phyloP scores from a whole-genome alignment of 805 yeast genomes.

The Metschnikowia picachoensis region DNA sequence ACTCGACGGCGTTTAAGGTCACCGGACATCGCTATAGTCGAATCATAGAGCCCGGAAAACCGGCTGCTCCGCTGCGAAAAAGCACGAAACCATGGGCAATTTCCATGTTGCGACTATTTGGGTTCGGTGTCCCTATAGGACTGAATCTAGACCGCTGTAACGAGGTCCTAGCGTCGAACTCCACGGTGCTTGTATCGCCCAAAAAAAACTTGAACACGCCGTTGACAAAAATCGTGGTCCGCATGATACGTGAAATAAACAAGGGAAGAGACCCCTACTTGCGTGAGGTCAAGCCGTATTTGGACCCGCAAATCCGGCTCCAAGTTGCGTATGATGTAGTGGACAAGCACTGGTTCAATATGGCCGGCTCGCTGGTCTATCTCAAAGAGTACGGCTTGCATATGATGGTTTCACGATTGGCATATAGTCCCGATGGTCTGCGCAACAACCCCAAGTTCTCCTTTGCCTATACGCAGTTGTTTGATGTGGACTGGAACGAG shows the following conservation, averaged over 20 bases:
- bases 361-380: conserved; percentile 23
- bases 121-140: not conserved
- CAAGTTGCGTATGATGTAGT: conserved; percentile 6
- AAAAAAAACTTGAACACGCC: conserved; percentile 2
- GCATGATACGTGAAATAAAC: conserved; percentile 9
- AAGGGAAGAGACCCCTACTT: conserved; percentile 7
- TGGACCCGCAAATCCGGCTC: conserved; percentile 11
- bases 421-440: conserved; percentile 16
- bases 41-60: not conserved
- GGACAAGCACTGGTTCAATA: conserved; percentile 18
- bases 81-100: not conserved
- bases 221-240: not conserved
- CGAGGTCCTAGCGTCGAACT: conserved; percentile 1
- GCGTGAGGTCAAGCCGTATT: conserved; percentile 8
- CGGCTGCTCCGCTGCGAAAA: too few relatives aligned
- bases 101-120: conserved; percentile 3
- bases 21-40: conserved; percentile 4
- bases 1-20: conserved; percentile 1
- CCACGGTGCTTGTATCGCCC: conserved; percentile 6
- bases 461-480: conserved; percentile 21
- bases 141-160: conserved; percentile 5
- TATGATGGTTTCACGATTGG: conserved; percentile 20
- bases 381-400: conserved; percentile 20
- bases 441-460: conserved; percentile 17
- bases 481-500: conserved; percentile 22